Percentiles rank a stretch among this genome's conserved stretches.
Conservation (phyloP, 2,329 filamentous ascomycete genomes). For the Verticillium longisporum region DNA sequence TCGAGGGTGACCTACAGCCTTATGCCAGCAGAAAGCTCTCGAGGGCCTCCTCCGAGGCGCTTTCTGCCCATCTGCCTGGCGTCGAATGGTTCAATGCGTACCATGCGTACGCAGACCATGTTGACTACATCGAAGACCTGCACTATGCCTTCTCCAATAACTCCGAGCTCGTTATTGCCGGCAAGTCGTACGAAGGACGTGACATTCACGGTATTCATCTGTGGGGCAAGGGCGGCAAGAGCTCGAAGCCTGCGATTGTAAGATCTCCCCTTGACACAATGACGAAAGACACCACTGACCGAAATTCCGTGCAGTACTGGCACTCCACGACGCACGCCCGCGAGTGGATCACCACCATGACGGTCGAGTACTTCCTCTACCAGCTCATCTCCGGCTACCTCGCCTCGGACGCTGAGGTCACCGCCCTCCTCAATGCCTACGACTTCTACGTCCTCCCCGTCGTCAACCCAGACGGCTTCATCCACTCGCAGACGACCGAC, state of each 20-base stretch:
- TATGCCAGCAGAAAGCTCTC: constrained; percentile 1
- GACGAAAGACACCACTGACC: background rate
- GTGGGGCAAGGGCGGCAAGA: constrained; percentile 37
- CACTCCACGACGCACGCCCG: constrained; percentile 54
- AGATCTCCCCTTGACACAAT: background rate
- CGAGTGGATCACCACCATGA: constrained; percentile 53
- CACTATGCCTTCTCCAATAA: constrained; percentile 32
- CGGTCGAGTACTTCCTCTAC: constrained; percentile 45
- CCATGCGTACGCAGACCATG: constrained; percentile 43
- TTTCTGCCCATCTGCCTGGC: constrained; percentile 16
- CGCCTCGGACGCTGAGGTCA: constrained; percentile 24
- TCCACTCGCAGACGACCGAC: constrained; percentile 42
- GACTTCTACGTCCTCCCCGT: constrained; percentile 61
- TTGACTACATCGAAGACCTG: constrained; percentile 39
- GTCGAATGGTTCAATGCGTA: constrained; percentile 46
- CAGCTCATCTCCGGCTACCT: constrained; percentile 39
- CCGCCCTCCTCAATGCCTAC: constrained; percentile 48
- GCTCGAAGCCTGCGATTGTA: constrained; percentile 39
- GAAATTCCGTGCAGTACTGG: constrained; percentile 26
- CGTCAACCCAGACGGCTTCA: constrained; percentile 55
- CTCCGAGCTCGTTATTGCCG: constrained; percentile 41
- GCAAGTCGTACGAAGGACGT: constrained; percentile 38
- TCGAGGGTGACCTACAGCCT: constrained; percentile 11
- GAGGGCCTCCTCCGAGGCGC: background rate
- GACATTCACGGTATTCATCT: constrained; percentile 57